Evolutionary conservation across 805 yeast species (phyloP).

Genomic region (Saturnispora kantuleensis): DNA sequence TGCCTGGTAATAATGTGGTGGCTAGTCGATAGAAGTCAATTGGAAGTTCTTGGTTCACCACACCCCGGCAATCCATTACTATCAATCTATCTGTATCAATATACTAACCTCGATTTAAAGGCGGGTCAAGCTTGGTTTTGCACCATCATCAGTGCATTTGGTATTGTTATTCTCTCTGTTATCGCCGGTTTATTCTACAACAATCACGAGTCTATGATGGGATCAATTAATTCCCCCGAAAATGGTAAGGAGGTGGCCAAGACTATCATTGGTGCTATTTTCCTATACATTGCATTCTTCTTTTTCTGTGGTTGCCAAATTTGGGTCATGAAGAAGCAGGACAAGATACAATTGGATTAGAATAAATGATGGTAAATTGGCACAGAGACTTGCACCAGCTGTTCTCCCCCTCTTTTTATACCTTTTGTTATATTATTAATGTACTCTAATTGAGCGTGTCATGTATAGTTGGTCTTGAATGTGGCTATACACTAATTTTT

Average conservation of each 20-base stretch:
- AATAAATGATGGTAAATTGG: not conserved
- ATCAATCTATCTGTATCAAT: not conserved
- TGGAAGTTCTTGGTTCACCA: too few relatives aligned
- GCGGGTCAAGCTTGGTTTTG: slow-evolving; percentile 91
- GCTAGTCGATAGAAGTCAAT: too few relatives aligned
- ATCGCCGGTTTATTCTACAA: slow-evolving; percentile 73
- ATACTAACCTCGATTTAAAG: slow-evolving; percentile 23
- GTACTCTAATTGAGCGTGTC: not conserved
- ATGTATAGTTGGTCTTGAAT: not conserved
- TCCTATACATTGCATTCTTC: slow-evolving; percentile 71
- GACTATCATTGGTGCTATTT: slow-evolving; percentile 83
- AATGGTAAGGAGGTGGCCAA: slow-evolving; percentile 87
- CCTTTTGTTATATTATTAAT: not conserved
- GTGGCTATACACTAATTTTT: too few relatives aligned
- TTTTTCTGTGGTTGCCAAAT: slow-evolving; percentile 88
- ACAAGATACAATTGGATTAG: slow-evolving; percentile 44
- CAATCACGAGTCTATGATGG: slow-evolving; percentile 87
- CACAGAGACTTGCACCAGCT: not conserved
- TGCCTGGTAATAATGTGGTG: too few relatives aligned
- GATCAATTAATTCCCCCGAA: slow-evolving; percentile 81
- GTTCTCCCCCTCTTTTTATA: not conserved
- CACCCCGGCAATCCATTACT: too few relatives aligned
- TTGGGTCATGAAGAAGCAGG: slow-evolving; percentile 49
- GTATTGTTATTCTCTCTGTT: slow-evolving; percentile 75
- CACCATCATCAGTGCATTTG: slow-evolving; percentile 86